These are phyloP conservation scores for Prillingera fragicola DNA, from an alignment of 1,284 basidiomycete species.

Conservation along the genomic window DNA sequence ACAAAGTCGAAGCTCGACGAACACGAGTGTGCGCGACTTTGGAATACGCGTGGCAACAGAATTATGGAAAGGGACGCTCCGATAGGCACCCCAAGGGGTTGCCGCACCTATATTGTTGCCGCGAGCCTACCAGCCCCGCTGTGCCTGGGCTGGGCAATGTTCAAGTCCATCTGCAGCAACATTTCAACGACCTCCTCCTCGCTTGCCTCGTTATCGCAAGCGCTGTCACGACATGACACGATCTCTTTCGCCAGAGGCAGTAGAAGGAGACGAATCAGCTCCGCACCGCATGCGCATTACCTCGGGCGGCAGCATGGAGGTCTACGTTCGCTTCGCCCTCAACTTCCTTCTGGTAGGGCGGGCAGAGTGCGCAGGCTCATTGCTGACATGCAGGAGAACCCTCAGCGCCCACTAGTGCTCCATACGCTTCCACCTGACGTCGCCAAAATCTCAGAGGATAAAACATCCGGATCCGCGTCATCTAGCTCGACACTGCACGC, in stretches of 20 bases:
- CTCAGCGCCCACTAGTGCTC: constrained; percentile 56
- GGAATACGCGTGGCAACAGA: constrained; percentile 3
- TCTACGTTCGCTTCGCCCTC: constrained; percentile 59
- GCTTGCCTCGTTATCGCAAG: too few relatives aligned
- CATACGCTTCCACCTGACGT: constrained; percentile 58
- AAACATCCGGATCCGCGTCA: constrained; percentile 13
- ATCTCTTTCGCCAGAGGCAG: too few relatives aligned
- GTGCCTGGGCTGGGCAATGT: too few relatives aligned
- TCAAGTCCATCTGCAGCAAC: too few relatives aligned
- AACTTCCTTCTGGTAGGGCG: constrained; percentile 59
- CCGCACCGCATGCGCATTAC: constrained; percentile 59
- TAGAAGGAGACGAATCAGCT: too few relatives aligned
- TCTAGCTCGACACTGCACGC: constrained; percentile 26
- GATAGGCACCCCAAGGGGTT: too few relatives aligned
- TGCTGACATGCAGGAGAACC: constrained; percentile 53
- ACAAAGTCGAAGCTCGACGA: constrained; percentile 12
- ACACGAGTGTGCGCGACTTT: constrained; percentile 1
- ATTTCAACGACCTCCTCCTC: too few relatives aligned
- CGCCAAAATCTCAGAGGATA: not conserved
- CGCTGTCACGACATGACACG: too few relatives aligned
- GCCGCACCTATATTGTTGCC: too few relatives aligned
- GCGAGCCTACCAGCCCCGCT: too few relatives aligned
- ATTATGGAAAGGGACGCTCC: too few relatives aligned
- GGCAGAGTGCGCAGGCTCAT: constrained; percentile 27
- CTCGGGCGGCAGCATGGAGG: constrained; percentile 57